Base-by-base conservation (phyloP, 192 early-diverging fungal genomes). In the Coemansia sp. region DNA sequence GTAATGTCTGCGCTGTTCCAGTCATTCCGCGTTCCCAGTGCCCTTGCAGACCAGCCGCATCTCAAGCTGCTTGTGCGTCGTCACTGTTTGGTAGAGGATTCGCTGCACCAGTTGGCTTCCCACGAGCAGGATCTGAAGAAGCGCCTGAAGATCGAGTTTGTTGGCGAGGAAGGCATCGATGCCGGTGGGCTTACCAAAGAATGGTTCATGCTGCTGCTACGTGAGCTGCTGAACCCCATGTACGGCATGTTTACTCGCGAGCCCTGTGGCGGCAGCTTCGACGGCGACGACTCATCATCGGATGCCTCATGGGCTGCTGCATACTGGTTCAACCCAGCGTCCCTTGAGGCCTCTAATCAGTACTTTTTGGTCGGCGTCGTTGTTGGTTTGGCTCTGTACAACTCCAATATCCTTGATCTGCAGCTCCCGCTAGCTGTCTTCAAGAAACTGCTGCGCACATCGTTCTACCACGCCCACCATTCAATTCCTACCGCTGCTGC, bases 181-280 rank as follows among this genome's bases (percentile, higher is more conserved):
- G 94, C 91, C n/a, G 96, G 96, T 37, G 96, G 96, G 0, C 74
- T 98, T 22, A 87, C 93, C 31, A 98, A 98, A 57, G 96, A 98
- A 55, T 98, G 96, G 96, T 96, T 98, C 62, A 81, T 96, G 57
- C 83, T 98, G 33, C 84, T 98, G 13, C 85, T 97, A 6, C 84
- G 94, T 13, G 89, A 96, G 33, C 79, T 98, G 25, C 93, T 98
- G 84, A 94, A 95, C 82, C 91, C 92, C 17, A 83, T 93, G 56
- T 94, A 92, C 71, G 95, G 95, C 47, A 87, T 92, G 88, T 90
- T 91, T 62, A 82, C 82, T 0, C 80, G 82, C 36, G 93, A 94
- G 59, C 44, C 11, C 8, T n/a, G 54, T 14, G 29, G 28, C 3
- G 52, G 33, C 36, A 14, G 17, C 9, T 47, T 38, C 41, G 20